A percentile compares a stretch with the other conserved stretches of the same genome.
phyloP scores from a whole-genome alignment of 2,329 filamentous ascomycete genomes.

The Colletotrichum sp. region DNA sequence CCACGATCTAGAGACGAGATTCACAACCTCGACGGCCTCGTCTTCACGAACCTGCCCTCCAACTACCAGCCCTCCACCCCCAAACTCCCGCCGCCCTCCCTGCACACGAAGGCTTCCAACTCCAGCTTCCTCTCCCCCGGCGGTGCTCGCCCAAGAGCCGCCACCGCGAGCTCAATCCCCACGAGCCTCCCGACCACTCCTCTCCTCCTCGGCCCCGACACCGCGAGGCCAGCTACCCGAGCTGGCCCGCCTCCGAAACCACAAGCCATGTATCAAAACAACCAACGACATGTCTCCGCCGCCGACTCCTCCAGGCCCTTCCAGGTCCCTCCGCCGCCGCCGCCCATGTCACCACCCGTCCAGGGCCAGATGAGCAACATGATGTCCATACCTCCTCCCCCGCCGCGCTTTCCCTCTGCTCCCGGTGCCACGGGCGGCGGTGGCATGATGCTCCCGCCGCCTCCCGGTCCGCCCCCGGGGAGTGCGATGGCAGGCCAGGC shows the following conservation, averaged over 20 bases:
- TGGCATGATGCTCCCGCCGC: slow-evolving; percentile 57
- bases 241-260: slow-evolving; percentile 22
- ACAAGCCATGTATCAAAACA: slow-evolving; percentile 59
- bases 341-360: slow-evolving; percentile 58
- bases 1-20: slow-evolving; percentile 23
- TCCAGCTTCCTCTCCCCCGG: slow-evolving; percentile 13
- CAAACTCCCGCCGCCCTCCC: background rate
- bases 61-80: background rate
- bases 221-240: slow-evolving; percentile 19
- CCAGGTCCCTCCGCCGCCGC: slow-evolving; percentile 61
- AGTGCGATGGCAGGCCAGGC: slow-evolving; percentile 35
- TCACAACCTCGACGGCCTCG: slow-evolving; percentile 23
- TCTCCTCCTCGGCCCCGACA: slow-evolving; percentile 5
- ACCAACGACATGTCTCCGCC: slow-evolving; percentile 53
- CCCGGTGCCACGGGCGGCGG: slow-evolving; percentile 41
- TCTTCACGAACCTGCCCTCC: slow-evolving; percentile 15
- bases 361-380: slow-evolving; percentile 50
- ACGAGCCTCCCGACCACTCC: slow-evolving; percentile 1
- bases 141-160: slow-evolving; percentile 19
- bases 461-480: slow-evolving; percentile 58
- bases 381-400: slow-evolving; percentile 60
- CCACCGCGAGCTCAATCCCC: slow-evolving; percentile 18
- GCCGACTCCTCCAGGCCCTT: slow-evolving; percentile 57
- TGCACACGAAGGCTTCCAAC: background rate
- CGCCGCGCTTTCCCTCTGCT: slow-evolving; percentile 56